phyloP scores from a whole-genome alignment of 1,284 basidiomycete species.

The Heliocybe sulcata region DNA sequence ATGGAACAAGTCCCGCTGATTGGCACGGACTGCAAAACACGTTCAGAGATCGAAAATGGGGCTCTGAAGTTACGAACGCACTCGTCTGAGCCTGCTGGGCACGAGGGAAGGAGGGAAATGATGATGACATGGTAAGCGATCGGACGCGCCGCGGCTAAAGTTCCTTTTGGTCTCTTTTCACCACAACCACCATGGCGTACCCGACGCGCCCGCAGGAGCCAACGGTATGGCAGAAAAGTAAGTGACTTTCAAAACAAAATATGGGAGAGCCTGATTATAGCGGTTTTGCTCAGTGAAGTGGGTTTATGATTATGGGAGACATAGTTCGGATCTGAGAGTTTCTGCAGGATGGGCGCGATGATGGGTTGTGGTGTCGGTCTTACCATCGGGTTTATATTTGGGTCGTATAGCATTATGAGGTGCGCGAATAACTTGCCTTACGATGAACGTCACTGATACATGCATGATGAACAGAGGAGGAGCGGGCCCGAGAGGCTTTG shows the following conservation, averaged over 20 bases:
- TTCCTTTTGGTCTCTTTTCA: conserved; percentile 6
- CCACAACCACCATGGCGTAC: conserved; percentile 35
- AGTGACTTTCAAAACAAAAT: conserved; percentile 16
- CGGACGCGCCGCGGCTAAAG: conserved; percentile 2
- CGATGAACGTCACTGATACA: conserved; percentile 1
- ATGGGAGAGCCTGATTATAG: background rate
- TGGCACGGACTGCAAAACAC: conserved; percentile 61
- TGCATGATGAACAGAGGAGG: conserved; percentile 51
- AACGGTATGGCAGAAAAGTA: conserved; percentile 72
- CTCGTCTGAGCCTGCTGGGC: conserved; percentile 84
- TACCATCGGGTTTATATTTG: conserved; percentile 95
- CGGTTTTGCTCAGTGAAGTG: conserved; percentile 2
- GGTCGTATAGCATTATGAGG: conserved; percentile 85
- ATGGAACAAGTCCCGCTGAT: conserved; percentile 81
- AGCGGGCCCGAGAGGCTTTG: conserved; percentile 78
- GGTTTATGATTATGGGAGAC: background rate
- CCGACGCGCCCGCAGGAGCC: conserved; percentile 44
- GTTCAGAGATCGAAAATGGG: conserved; percentile 6
- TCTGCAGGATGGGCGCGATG: conserved; percentile 80
- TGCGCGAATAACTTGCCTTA: conserved; percentile 25
- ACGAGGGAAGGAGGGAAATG: conserved; percentile 41
- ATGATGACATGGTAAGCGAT: conserved; percentile 5
- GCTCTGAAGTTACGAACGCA: conserved; percentile 30
- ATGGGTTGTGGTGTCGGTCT: conserved; percentile 91
- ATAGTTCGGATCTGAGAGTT: conserved; percentile 1